Conservation (phyloP, 176 grass and related monocot genomes). For the Triticum aestivum region DNA sequence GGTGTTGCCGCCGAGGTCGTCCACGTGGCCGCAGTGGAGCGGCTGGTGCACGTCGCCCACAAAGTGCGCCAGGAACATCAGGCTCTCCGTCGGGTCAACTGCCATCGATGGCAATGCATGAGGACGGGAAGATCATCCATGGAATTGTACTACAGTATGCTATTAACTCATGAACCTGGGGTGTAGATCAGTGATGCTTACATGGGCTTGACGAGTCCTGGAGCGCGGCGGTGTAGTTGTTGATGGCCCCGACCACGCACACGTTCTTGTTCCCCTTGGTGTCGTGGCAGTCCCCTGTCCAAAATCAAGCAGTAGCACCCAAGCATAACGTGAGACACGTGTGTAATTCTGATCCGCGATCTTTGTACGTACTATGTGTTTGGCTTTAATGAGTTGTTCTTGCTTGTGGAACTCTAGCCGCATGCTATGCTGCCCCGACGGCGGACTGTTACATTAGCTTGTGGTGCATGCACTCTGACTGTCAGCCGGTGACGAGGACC, state of each 20-base stretch:
- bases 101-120: not conserved
- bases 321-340: not conserved
- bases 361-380: too few relatives aligned
- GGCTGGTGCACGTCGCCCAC: conserved; percentile 75
- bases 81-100: conserved; percentile 48
- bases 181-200: too few relatives aligned
- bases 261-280: conserved; percentile 36
- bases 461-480: too few relatives aligned
- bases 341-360: not conserved
- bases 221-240: conserved; percentile 64
- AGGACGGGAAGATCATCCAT: too few relatives aligned
- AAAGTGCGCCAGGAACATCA: conserved; percentile 71
- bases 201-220: conserved; percentile 35
- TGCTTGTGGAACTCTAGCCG: not conserved
- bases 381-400: not conserved
- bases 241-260: conserved; percentile 76
- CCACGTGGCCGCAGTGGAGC: conserved; percentile 39
- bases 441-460: not conserved
- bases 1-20: conserved; percentile 55
- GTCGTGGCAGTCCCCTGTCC: conserved; percentile 68
- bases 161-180: too few relatives aligned
- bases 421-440: not conserved
- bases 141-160: too few relatives aligned
- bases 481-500: too few relatives aligned
- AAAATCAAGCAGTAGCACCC: not conserved